Evolutionary conservation across 768 basidiomycete genomes (phyloP).

Genomic region (Boletus vinaceobasis): DNA sequence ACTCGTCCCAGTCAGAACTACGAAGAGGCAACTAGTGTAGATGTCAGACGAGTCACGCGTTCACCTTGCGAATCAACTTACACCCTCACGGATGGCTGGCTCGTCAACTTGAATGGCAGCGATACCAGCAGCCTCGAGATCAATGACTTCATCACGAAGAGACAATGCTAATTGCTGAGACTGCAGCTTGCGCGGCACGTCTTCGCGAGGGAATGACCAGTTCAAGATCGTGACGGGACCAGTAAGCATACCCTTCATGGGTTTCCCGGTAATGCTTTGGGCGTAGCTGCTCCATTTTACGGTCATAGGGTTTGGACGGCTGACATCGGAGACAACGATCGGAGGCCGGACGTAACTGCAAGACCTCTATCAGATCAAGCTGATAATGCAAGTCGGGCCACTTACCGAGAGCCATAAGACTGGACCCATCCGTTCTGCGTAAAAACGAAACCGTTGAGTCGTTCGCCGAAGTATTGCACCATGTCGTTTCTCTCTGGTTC

Average conservation of each 20-base stretch:
- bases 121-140: slow-evolving; percentile 96
- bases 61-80: slow-evolving; percentile 37
- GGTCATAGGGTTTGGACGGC: slow-evolving; percentile 89
- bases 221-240: slow-evolving; percentile 98
- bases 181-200: slow-evolving; percentile 93
- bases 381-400: slow-evolving; percentile 11
- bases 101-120: slow-evolving; percentile 99
- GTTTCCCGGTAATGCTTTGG: slow-evolving; percentile 86
- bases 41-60: not conserved
- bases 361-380: slow-evolving; percentile 5
- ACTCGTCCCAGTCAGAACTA: slow-evolving; percentile 91
- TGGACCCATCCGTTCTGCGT: slow-evolving; percentile 99
- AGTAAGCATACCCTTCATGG: slow-evolving; percentile 99
- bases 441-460: slow-evolving; percentile 92
- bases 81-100: slow-evolving; percentile 98
- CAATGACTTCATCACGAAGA: slow-evolving; percentile 96
- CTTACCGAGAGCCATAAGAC: slow-evolving; percentile 94
- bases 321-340: slow-evolving; percentile 97
- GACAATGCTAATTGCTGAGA: slow-evolving; percentile 97
- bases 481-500: slow-evolving; percentile 99
- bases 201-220: slow-evolving; percentile 99
- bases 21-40: slow-evolving; percentile 81
- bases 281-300: slow-evolving; percentile 97
- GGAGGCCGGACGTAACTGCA: slow-evolving; percentile 92
- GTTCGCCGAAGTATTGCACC: slow-evolving; percentile 99